Conservation (phyloP, 2,329 filamentous ascomycete species). For the Zymoseptoria crescenta region DNA sequence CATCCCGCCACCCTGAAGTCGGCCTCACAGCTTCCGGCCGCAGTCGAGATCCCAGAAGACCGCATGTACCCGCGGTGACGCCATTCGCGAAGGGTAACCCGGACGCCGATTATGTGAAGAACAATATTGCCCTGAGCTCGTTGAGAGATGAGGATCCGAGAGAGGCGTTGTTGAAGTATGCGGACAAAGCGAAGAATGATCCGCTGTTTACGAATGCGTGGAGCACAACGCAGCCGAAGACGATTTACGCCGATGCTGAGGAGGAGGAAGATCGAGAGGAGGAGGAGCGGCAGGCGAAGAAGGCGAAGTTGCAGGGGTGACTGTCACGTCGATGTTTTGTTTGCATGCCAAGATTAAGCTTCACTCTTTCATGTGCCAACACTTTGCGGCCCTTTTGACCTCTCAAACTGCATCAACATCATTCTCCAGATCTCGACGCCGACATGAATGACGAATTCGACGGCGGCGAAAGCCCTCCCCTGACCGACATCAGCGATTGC, state of each 20-base stretch:
- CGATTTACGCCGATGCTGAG: conserved; percentile 82
- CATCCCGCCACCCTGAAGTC: conserved; percentile 58
- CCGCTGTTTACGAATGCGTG: conserved; percentile 92
- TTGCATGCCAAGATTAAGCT: no score
- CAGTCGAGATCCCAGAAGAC: conserved; percentile 70
- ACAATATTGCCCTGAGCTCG: conserved; percentile 78
- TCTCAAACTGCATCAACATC: no score
- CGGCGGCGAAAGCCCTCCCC: no score
- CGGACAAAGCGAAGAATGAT: conserved; percentile 84
- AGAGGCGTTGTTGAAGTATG: conserved; percentile 90
- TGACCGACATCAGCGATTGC: no score
- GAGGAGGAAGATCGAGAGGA: conserved; percentile 74
- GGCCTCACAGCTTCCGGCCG: conserved; percentile 73
- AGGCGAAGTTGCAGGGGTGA: conserved; percentile 23
- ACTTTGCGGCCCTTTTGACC: no score
- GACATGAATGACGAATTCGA: no score
- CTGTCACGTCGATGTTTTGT: no score
- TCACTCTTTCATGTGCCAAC: no score
- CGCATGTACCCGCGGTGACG: conserved; percentile 75
- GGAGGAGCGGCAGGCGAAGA: conserved; percentile 60
- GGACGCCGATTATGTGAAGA: conserved; percentile 79
- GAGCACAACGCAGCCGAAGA: conserved; percentile 83
- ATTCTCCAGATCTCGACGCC: no score
- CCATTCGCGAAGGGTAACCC: conserved; percentile 87
- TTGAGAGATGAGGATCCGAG: conserved; percentile 96